These are phyloP conservation scores for Filobasidium wieringae DNA, from an alignment of 768 basidiomycete species.

Conservation along the genomic window DNA sequence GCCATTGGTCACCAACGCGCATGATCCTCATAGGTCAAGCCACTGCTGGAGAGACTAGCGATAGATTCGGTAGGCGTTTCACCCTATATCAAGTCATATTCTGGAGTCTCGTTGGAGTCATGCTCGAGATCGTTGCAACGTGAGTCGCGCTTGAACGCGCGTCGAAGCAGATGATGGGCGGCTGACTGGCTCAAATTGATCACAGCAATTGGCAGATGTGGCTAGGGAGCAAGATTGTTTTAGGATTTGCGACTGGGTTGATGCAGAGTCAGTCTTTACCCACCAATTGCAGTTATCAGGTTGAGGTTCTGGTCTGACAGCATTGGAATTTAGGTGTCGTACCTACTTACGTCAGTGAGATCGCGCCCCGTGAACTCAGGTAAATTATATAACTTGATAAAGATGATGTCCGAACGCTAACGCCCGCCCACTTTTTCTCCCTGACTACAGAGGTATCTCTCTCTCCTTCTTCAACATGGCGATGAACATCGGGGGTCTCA, in stretches of 20 bases:
- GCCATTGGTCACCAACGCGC: background rate
- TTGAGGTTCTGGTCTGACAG: no score
- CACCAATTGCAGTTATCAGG: no score
- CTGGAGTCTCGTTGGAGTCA: slow-evolving; percentile 14
- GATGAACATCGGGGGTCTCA: slow-evolving; percentile 13
- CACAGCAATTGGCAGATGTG: slow-evolving; percentile 9
- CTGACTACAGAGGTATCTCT: slow-evolving; percentile 12
- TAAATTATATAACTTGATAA: background rate
- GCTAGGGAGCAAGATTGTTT: slow-evolving; percentile 19
- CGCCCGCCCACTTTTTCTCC: no score
- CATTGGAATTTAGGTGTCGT: no score
- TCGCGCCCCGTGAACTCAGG: slow-evolving; percentile 16
- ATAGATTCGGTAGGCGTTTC: slow-evolving; percentile 13
- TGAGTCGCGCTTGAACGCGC: background rate
- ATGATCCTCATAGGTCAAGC: background rate
- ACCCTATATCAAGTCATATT: slow-evolving; percentile 13
- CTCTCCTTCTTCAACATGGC: slow-evolving; percentile 14
- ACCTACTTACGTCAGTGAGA: slow-evolving; percentile 18
- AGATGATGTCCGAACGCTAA: background rate
- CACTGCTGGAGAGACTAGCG: slow-evolving; percentile 2
- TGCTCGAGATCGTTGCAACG: slow-evolving; percentile 16
- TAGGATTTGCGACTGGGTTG: slow-evolving; percentile 16
- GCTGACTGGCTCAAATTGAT: background rate
- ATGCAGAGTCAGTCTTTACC: no score
- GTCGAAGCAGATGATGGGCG: background rate